phyloP scores from a whole-genome alignment of 306 rosid species.

The Vachellia pachyceras region DNA sequence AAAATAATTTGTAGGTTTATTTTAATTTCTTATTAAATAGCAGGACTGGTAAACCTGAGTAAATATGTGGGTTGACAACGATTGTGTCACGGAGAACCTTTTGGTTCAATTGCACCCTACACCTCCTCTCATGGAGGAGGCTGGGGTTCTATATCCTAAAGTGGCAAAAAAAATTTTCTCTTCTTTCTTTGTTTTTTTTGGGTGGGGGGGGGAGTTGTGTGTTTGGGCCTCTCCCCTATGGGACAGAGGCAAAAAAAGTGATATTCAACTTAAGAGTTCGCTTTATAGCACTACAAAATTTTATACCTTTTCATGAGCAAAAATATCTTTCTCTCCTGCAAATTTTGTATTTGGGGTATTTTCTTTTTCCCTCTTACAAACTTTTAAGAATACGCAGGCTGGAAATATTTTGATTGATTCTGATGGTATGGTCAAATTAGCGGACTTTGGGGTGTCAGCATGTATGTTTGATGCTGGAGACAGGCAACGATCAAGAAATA shows the following conservation, averaged over 20 bases:
- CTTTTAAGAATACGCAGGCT: constrained; percentile 62
- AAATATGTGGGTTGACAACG: background rate
- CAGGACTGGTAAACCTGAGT: background rate
- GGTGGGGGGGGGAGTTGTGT: too few relatives aligned
- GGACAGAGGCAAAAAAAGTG: too few relatives aligned
- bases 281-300: background rate
- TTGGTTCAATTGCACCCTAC: too few relatives aligned
- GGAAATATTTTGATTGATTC: constrained; percentile 91
- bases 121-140: too few relatives aligned
- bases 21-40: background rate
- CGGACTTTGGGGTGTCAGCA: constrained; percentile 98
- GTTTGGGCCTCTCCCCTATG: too few relatives aligned
- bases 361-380: constrained; percentile 33
- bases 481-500: constrained; percentile 90
- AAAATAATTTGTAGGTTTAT: background rate
- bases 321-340: constrained; percentile 18
- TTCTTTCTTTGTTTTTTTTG: too few relatives aligned
- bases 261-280: background rate
- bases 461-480: constrained; percentile 95
- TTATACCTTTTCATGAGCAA: constrained; percentile 11
- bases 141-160: too few relatives aligned
- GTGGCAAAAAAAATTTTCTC: too few relatives aligned
- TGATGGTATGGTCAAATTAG: constrained; percentile 89
- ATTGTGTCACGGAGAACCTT: background rate
- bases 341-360: constrained; percentile 19